A percentile compares a stretch with the other conserved stretches of the same genome.
phyloP scores from a whole-genome alignment of 768 basidiomycete genomes.

The Pisolithus sp. region DNA sequence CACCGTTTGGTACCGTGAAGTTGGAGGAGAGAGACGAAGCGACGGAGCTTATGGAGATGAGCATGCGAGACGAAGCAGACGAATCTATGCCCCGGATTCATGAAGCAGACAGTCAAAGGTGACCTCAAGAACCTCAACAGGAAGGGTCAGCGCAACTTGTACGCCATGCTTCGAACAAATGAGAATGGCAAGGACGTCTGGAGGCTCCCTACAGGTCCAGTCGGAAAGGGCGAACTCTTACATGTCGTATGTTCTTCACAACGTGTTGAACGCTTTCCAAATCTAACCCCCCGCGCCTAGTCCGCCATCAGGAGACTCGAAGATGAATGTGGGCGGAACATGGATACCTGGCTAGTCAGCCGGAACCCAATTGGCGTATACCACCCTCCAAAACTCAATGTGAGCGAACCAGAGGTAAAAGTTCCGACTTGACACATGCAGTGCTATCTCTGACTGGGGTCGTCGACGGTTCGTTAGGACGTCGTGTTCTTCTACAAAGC shows the following conservation, averaged over 20 bases:
- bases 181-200: conserved; percentile 49
- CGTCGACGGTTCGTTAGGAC: conserved; percentile 36
- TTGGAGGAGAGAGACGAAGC: conserved; percentile 36
- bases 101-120: conserved; percentile 49
- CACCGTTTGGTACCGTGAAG: conserved; percentile 43
- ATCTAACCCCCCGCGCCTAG: conserved; percentile 28
- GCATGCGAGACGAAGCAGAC: conserved; percentile 55
- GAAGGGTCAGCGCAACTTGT: conserved; percentile 78
- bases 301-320: conserved; percentile 68
- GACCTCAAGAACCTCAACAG: conserved; percentile 77
- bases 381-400: conserved; percentile 38
- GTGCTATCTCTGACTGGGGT: neutral
- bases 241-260: conserved; percentile 54
- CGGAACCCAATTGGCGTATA: conserved; percentile 81
- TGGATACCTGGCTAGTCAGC: conserved; percentile 95
- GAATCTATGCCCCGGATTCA: conserved; percentile 55
- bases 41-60: conserved; percentile 52
- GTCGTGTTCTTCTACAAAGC: conserved; percentile 89
- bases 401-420: conserved; percentile 22
- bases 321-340: conserved; percentile 67
- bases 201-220: conserved; percentile 72
- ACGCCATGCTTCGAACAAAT: conserved; percentile 64
- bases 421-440: conserved; percentile 13
- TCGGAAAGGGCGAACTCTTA: conserved; percentile 60
- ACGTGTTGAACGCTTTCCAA: neutral